A percentile compares a stretch with the other conserved stretches of the same genome.
phyloP scores from a whole-genome alignment of 2,329 filamentous ascomycete genomes.

The Aspergillus nomiae region DNA sequence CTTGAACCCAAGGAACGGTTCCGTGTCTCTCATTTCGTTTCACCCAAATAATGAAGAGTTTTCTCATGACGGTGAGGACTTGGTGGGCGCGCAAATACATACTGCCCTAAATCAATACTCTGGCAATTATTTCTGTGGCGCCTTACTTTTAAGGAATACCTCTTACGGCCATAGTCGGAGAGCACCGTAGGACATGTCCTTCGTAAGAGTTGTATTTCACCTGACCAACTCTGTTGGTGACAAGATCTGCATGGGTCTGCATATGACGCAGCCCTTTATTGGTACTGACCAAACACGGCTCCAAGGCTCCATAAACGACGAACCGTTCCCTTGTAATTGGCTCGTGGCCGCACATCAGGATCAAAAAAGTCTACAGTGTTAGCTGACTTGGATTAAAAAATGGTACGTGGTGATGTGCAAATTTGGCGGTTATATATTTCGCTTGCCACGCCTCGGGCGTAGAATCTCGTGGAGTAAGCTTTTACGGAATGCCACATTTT shows the following conservation, averaged over 20 bases:
- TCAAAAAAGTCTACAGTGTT: not conserved
- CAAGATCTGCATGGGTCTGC: not conserved
- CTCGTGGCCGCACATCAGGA: not conserved
- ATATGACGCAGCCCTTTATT: constrained; percentile 4
- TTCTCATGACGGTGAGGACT: not conserved
- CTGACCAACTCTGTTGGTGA: not conserved
- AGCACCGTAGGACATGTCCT: not conserved
- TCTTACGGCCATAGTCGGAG: not conserved
- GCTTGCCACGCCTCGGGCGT: constrained; percentile 4
- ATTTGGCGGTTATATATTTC: not conserved
- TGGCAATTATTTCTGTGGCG: not conserved
- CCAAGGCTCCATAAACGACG: not conserved
- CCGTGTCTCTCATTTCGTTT: not conserved
- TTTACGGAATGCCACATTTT: not conserved
- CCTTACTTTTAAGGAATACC: not conserved
- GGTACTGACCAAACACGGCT: constrained; percentile 1
- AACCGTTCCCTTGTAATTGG: not conserved
- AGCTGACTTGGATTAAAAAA: not conserved
- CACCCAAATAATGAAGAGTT: not conserved
- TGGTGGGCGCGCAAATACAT: not conserved
- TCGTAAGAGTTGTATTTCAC: not conserved
- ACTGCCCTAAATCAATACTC: not conserved
- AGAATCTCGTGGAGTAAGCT: not conserved
- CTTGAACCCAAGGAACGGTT: constrained; percentile 10
- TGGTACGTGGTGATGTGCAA: not conserved